Base-by-base conservation (phyloP, 208 protist genomes). In the Leishmania guyanensis region DNA sequence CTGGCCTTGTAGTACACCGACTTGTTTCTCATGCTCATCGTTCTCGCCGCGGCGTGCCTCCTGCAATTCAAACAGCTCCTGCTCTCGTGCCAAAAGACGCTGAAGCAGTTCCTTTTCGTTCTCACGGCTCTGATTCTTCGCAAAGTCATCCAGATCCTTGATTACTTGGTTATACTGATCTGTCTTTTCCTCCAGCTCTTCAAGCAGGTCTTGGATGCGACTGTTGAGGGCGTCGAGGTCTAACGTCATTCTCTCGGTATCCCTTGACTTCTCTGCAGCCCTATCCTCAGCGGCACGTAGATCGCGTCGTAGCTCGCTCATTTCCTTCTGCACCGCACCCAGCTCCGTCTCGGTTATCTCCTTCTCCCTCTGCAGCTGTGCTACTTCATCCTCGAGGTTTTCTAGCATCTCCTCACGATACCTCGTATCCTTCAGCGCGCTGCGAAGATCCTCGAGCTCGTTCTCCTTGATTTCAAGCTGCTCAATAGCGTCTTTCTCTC, bases 1-100 rank as follows among this genome's bases (percentile, higher is more conserved):
- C 82, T 94, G 91, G 29, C 92, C 88, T 75, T 94, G 91, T 4
- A 96, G 85, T 22, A 93, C 76, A 26, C 69, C 65, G 6, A 94
- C 65, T 77, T 90, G 84, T 51, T 88, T 90, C 70, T 91, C 90
- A 53, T 94, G 88, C 70, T 93, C 90, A 0, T 84, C 79, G 39
- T 84, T 88, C 71, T 94, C 87, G 36, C 84, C 88, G n/a, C 82
- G 85, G n/a, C 86, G 90, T 0, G 86, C 86, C 80, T 93, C 88
- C 75, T 91, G 88, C 53, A 94, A 69, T 58, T 94, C 89, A 62
- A 90, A 95, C 14, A 95, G 79, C 82, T 94, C 92, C 77, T 92
- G 84, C 51, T 95, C 92, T 3, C 90, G 79, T 2, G 85, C 89
- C 0, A 86, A 90, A 22, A 95, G 86, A 48, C 84, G 89, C 58